Evolutionary conservation across 2,329 filamentous ascomycete species (phyloP), one percentile per base, ranked within the genome.

Genomic region (Thelonectria rubi): DNA sequence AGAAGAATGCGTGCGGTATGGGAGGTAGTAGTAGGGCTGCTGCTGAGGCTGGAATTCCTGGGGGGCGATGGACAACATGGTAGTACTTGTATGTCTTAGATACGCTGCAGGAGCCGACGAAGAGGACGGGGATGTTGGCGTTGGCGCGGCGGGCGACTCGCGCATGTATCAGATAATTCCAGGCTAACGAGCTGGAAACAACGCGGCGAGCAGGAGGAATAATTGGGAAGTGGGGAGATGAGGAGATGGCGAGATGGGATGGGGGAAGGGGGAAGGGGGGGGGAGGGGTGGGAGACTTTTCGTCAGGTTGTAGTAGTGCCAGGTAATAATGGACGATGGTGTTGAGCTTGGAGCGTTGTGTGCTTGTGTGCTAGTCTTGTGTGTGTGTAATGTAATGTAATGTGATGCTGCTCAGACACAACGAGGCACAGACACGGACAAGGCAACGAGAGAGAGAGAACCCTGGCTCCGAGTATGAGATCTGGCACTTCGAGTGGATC

Each of bases 41-140:
- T 45, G 42, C 42, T 58, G 63, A 60, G 59, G 50, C 60, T 72
- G 69, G 39, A 67, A 65, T 55, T 71, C 65, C 51, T 72, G 70
- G 66, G 70, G 66, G 61, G 62, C 58, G 69, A 72, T 62, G 66
- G 71, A 72, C 68, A 73, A 67, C 71, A 73, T 73, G 62, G 69
- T 72, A 59, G 69, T 60, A 68, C 66, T 71, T 68, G 69, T 68
- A 67, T 61, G 69, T 70, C 59, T 71, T 68, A 70, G 70, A 71
- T 71, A 71, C 45, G 57, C 24, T 24, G 24, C 37, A 48, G 47
- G 57, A 68, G 66, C 59, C 58, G 63, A 63, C 60, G 63, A 69
- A 58, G 69, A 61, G 59, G 69, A 71, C 68, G 66, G 69, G 69
- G 62, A 67, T 66, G 68, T 68, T 64, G 68, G 50, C 37, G 55